phyloP scores from a whole-genome alignment of 2,329 filamentous ascomycete genomes.

The Cyanodermella asteris region DNA sequence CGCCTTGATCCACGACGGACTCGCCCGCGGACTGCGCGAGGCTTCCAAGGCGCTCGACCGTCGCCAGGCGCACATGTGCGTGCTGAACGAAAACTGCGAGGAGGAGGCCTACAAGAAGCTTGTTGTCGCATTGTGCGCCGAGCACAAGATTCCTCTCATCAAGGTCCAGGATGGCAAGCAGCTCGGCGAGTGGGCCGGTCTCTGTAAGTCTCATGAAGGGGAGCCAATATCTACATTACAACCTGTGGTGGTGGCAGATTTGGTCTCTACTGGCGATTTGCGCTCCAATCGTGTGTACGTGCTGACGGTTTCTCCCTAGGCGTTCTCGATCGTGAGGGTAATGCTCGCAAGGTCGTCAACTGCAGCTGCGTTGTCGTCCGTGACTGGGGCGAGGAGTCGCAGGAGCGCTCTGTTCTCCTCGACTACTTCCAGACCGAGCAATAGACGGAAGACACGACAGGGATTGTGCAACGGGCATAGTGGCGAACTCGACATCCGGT shows the following conservation, averaged over 20 bases:
- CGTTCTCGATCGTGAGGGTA: constrained; percentile 96
- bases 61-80: constrained; percentile 98
- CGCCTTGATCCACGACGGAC: constrained; percentile 97
- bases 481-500: no score
- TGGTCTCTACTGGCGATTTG: no score
- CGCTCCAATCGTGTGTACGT: no score
- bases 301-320: constrained; percentile 36
- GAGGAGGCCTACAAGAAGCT: constrained; percentile 99
- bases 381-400: constrained; percentile 99
- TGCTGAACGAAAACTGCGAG: constrained; percentile 98
- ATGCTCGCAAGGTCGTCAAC: constrained; percentile 99
- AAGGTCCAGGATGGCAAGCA: constrained; percentile 99
- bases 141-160: constrained; percentile 99
- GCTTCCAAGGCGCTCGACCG: constrained; percentile 97
- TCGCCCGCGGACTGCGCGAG: constrained; percentile 94
- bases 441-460: no score
- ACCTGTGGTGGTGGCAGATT: constrained; percentile 1
- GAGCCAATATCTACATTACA: constrained; percentile 3
- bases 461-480: no score
- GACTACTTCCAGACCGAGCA: constrained; percentile 96
- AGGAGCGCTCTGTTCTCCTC: constrained; percentile 95
- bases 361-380: constrained; percentile 99
- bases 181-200: constrained; percentile 98
- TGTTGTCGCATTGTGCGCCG: constrained; percentile 90
- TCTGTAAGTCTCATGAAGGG: constrained; percentile 82